Base-by-base conservation (phyloP, 495 filamentous ascomycete genomes). In the Penicillium bovifimosum region DNA sequence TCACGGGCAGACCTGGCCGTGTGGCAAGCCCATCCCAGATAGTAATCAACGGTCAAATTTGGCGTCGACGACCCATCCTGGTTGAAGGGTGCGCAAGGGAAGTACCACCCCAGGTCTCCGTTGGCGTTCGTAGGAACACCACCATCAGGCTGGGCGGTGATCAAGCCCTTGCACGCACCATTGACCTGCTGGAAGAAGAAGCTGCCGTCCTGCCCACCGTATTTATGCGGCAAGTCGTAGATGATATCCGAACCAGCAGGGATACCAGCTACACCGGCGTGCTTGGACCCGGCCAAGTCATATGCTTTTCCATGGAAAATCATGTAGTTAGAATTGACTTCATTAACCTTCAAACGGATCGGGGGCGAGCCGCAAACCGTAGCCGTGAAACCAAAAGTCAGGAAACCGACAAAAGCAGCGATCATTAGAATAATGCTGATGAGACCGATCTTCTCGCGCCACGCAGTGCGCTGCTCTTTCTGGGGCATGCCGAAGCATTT, bases 111-210 rank as follows among this genome's bases (percentile, higher is more conserved):
- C 47, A 99, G 71, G 52, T 95, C 81, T 2, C 84, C 82, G 46
- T 78, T 74, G 2, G 62, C 69, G 59, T 96, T 83, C 0, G 85
- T 87, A 2, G 91, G 91, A 9, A 99, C 83, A 59, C 86, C 85
- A 3, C 92, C 92, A 17, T 72, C 77, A 2, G 77, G 70, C 3
- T 83, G 80, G 0, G 76, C 70, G 2, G 80, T 95, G 61, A 99
- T 95, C 6, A 97, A 67, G 2, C 80, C 89, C 70, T 97, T 99
- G 79, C 95, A 99, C 47, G 87, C 88, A 14, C 93, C 95, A 60
- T 99, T 99, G 65, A 99, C 95, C 60, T 96, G 93, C 66, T 99
- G 95, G 72, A 99, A 99, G 60, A 97, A 73, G 68, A 99, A 99
- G 62, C 91, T 96, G 41, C 87, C 91, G 67, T 99, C 95, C 61